phyloP scores from a whole-genome alignment of 2,329 filamentous ascomycete genomes.

The Thelonectria rubi region DNA sequence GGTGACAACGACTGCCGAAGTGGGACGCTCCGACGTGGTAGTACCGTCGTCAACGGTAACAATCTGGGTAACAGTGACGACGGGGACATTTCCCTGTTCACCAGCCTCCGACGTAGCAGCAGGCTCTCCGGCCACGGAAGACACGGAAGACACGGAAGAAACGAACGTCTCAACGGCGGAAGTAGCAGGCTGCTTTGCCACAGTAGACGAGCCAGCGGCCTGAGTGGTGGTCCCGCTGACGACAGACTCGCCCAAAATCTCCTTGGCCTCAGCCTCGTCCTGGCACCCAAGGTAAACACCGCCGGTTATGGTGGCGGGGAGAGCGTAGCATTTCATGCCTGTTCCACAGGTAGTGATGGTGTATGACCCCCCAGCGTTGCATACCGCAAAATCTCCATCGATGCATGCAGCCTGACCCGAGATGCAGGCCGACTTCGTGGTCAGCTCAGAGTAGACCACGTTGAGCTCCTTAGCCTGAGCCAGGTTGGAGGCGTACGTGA shows the following conservation, averaged over 20 bases:
- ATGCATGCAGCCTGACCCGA: conserved; percentile 62
- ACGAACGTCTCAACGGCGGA: neutral
- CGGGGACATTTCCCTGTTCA: conserved; percentile 30
- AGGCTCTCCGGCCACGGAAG: conserved; percentile 19
- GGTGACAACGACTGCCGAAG: neutral
- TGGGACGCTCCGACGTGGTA: conserved; percentile 3
- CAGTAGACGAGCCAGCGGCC: conserved; percentile 23
- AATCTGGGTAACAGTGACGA: conserved; percentile 45
- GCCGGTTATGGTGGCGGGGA: conserved; percentile 60
- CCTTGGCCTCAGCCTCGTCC: conserved; percentile 50
- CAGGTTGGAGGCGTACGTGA: conserved; percentile 57
- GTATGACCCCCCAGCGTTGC: conserved; percentile 54
- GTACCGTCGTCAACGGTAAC: conserved; percentile 43
- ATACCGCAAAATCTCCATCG: conserved; percentile 58
- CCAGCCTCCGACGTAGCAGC: conserved; percentile 27
- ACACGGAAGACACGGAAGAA: conserved; percentile 3
- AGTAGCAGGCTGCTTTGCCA: conserved; percentile 16
- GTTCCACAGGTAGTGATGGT: conserved; percentile 48
- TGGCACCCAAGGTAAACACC: conserved; percentile 62
- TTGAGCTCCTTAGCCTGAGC: conserved; percentile 58
- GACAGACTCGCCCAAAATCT: conserved; percentile 51
- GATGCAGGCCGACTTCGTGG: conserved; percentile 57
- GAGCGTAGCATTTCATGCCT: conserved; percentile 58
- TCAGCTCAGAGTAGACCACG: conserved; percentile 54
- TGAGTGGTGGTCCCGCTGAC: conserved; percentile 17